Evolutionary conservation across 805 yeast species (phyloP), one percentile per base, ranked within the genome.

Genomic region (Barnettozyma sucrosica): DNA sequence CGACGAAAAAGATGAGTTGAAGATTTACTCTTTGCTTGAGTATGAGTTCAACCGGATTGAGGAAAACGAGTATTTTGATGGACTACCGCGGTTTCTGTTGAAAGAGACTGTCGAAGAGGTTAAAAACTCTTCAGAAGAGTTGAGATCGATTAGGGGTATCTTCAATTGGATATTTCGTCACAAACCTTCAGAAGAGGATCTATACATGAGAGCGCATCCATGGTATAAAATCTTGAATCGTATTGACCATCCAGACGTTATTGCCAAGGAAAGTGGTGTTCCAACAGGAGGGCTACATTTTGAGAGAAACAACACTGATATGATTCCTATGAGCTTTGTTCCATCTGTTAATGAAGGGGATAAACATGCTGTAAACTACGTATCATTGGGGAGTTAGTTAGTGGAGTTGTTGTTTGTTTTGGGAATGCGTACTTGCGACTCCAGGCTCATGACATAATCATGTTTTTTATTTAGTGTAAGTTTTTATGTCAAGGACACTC

Each of bases 41-140:
- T 56, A 54, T 41, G 64, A 60, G 26, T 42, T 58, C 26, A 48
- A 46, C n/a, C 37, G 37, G 9, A 44, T 36, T 10, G 55, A 54
- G 21, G 24, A 38, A 9, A 34, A 26, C 10, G 52, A 47, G 14
- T 20, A 30, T 8, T 49, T 49, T 34, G 47, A 43, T 9, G 44
- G 33, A 3, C 11, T 26, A 13, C 26, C 40, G 21, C 4, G 21
- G 28, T 7, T 5, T 20, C 26, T 10, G 28, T 14, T 37, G 40
- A 18, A 37, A 14, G 21, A 34, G n/a, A 9, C 21, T 34, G 19
- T 34, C 21, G 21, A 18, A 18, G 40, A 38, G 9, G 39, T 39
- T n/a, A 36, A 34, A n/a, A 43, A 48, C 5, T 16, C 32, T 13
- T 11, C 32, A 8, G 43, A 24, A 14, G 13, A 11, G 8, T 36